A percentile compares a stretch with the other conserved stretches of the same genome.
Conservation (phyloP, 2,329 filamentous ascomycete species). For the Talaromyces verruculosus region DNA sequence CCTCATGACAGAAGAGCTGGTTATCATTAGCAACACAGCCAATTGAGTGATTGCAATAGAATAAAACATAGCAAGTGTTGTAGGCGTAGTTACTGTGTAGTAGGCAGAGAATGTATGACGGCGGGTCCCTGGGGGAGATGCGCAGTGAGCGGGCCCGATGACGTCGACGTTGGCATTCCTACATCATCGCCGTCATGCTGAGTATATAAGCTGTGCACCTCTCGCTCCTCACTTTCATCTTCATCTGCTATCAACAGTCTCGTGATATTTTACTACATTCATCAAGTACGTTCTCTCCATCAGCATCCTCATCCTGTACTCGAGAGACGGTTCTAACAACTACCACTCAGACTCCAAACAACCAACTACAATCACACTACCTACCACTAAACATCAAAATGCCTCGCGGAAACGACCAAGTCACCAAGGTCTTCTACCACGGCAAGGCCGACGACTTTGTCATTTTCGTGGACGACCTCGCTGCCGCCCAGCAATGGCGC, state of each 20-base stretch:
- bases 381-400: slow-evolving; percentile 46
- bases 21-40: neutral
- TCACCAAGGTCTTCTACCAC: slow-evolving; percentile 84
- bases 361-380: neutral
- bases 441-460: slow-evolving; percentile 69
- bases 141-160: slow-evolving; percentile 20
- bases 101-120: neutral
- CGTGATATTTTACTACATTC: neutral
- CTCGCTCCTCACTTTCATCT: neutral
- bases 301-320: no score
- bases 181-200: slow-evolving; percentile 19
- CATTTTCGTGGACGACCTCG: slow-evolving; percentile 61
- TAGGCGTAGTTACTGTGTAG: neutral
- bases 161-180: slow-evolving; percentile 23
- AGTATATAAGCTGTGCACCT: slow-evolving; percentile 7
- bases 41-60: neutral
- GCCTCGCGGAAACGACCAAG: slow-evolving; percentile 68
- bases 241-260: neutral
- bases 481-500: slow-evolving; percentile 67
- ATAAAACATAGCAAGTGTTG: neutral
- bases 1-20: neutral
- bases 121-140: slow-evolving; percentile 21
- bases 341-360: neutral
- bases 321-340: neutral
- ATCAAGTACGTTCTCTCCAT: neutral